phyloP scores from a whole-genome alignment of 1,284 basidiomycete genomes.

The Naganishia sp. region DNA sequence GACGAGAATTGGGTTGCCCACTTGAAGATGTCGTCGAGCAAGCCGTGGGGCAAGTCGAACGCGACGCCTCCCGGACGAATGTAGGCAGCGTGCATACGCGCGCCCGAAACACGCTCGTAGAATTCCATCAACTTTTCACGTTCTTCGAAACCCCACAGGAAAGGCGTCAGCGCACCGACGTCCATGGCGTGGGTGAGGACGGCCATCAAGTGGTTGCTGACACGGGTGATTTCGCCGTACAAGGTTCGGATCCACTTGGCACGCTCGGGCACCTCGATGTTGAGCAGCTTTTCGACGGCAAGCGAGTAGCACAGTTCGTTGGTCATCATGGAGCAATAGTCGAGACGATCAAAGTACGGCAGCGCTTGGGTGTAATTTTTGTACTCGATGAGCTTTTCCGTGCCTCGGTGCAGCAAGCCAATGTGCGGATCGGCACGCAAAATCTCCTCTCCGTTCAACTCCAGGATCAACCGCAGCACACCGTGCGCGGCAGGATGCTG shows the following conservation, averaged over 20 bases:
- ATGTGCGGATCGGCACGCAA: conserved; percentile 89
- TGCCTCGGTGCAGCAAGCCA: conserved; percentile 93
- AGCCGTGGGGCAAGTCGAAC: conserved; percentile 92
- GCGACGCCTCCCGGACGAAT: conserved; percentile 97
- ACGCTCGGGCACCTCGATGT: conserved; percentile 97
- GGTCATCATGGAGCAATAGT: conserved; percentile 99
- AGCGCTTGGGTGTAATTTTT: conserved; percentile 98
- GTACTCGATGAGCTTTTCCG: conserved; percentile 98
- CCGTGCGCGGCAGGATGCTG: conserved; percentile 99
- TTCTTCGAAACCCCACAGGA: conserved; percentile 99
- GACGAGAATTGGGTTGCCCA: conserved; percentile 91
- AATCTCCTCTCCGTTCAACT: conserved; percentile 96
- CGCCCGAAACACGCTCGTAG: conserved; percentile 98
- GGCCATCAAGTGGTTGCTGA: conserved; percentile 98
- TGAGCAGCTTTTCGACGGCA: conserved; percentile 96
- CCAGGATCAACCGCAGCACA: conserved; percentile 95
- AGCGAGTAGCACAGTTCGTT: conserved; percentile 96
- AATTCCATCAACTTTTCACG: conserved; percentile 99
- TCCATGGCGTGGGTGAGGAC: conserved; percentile 94
- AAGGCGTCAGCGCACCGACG: conserved; percentile 96
- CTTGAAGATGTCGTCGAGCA: conserved; percentile 95
- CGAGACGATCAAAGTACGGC: conserved; percentile 98
- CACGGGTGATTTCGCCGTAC: conserved; percentile 95
- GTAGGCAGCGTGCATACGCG: conserved; percentile 96
- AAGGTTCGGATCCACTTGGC: conserved; percentile 98